Conservation (phyloP, 441 rosid genomes). For the Bruguiera hainesii region DNA sequence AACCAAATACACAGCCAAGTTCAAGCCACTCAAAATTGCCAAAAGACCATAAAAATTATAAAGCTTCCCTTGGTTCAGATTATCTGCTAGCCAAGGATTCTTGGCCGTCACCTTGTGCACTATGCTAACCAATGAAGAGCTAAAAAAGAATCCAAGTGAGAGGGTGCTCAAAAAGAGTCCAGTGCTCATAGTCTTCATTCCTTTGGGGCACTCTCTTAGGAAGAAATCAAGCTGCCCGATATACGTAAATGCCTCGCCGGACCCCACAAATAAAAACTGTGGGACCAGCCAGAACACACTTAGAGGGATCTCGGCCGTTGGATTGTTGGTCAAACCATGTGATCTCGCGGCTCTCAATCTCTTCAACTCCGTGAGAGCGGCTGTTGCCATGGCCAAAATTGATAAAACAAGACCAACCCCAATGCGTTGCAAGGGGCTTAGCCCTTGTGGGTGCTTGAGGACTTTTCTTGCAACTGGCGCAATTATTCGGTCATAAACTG, state of each 20-base stretch:
- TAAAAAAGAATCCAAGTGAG: conserved; percentile 75
- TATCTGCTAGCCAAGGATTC: conserved; percentile 72
- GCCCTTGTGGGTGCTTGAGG: conserved; percentile 60
- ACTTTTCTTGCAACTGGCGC: conserved; percentile 44
- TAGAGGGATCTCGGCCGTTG: conserved; percentile 45
- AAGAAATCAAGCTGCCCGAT: conserved; percentile 86
- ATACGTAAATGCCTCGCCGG: conserved; percentile 81
- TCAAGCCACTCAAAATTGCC: conserved; percentile 55
- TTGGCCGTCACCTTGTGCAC: conserved; percentile 57
- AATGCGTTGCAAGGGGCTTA: conserved; percentile 72
- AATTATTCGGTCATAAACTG: conserved; percentile 60
- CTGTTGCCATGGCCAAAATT: conserved; percentile 59
- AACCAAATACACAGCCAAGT: conserved; percentile 43
- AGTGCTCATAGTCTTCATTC: conserved; percentile 95
- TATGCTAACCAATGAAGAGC: conserved; percentile 63
- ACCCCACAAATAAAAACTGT: conserved; percentile 72
- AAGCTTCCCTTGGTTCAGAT: conserved; percentile 72
- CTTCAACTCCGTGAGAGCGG: conserved; percentile 62
- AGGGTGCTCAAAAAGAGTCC: conserved; percentile 82
- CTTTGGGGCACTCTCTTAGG: conserved; percentile 87
- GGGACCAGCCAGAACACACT: conserved; percentile 78
- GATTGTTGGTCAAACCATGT: conserved; percentile 36
- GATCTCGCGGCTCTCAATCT: conserved; percentile 42
- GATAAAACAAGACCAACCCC: conserved; percentile 59
- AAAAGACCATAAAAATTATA: conserved; percentile 76